phyloP scores from a whole-genome alignment of 805 yeast genomes.

The Candida pseudofarinosa region DNA sequence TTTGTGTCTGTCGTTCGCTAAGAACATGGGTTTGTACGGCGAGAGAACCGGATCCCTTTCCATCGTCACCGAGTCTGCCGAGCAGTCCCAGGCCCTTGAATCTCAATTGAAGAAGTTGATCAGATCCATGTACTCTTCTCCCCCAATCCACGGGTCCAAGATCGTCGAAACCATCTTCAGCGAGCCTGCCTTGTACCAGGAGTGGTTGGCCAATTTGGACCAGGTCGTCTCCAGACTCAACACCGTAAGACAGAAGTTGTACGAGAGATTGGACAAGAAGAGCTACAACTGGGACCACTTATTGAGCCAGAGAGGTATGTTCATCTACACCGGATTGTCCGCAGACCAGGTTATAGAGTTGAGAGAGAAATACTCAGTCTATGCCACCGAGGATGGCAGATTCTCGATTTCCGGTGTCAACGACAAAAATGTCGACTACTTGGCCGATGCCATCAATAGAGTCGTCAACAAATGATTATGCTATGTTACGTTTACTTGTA shows the following conservation, averaged over 20 bases:
- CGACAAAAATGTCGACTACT: conserved; percentile 69
- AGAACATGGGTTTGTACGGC: conserved; percentile 47
- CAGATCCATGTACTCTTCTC: conserved; percentile 87
- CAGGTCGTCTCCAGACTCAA: conserved; percentile 76
- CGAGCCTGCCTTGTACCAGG: conserved; percentile 51
- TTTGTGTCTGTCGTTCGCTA: conserved; percentile 47
- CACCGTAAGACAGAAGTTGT: conserved; percentile 62
- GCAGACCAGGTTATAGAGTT: conserved; percentile 67
- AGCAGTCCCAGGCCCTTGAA: conserved; percentile 51
- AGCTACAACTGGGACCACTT: conserved; percentile 81
- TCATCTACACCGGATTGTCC: conserved; percentile 81
- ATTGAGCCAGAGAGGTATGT: conserved; percentile 92
- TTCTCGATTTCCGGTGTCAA: conserved; percentile 88
- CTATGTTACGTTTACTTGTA: background rate
- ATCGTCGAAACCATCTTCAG: conserved; percentile 76
- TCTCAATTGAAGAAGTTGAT: conserved; percentile 81
- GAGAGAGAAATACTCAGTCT: conserved; percentile 70
- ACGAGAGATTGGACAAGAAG: conserved; percentile 57
- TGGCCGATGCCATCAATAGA: conserved; percentile 58
- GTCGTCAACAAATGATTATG: conserved; percentile 30
- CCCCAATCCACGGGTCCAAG: conserved; percentile 92
- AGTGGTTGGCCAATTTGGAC: conserved; percentile 81
- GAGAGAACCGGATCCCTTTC: conserved; percentile 75
- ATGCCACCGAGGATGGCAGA: conserved; percentile 88
- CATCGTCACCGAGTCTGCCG: conserved; percentile 52